Base-by-base conservation (phyloP, 805 yeast genomes). In the Ogataea trehaloabstinens region DNA sequence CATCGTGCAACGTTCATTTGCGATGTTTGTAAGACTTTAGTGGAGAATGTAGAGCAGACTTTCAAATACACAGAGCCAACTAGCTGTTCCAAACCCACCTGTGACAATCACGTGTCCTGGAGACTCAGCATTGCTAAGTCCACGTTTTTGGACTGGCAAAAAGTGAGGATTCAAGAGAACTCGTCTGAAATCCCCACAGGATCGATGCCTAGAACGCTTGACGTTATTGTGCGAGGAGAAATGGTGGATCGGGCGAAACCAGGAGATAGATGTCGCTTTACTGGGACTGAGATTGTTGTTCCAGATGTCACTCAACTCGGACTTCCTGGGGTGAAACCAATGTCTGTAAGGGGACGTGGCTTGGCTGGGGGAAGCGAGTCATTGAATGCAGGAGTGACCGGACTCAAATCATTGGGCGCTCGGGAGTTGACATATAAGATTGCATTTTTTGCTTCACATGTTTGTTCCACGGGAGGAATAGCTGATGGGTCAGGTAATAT, bases 181-280 rank as follows among this genome's bases (percentile, higher is more conserved):
- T 82, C 97, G n/a, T 85, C 73, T 52, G 98, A 91, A 63, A 91
- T 91, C 41, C 99, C 99, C 19, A 88, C 96, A 0, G 99, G 99
- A 20, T 89, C 97, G 3, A 91, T 91, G 99, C 99, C 99, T 19
- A 78, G 99, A 61, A 91, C 96, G 1, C 64, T 91, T 54, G 99
- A 91, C 60, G 91, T 91, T 18, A 85, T 91, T 36, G 66, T 91
- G 42, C 74, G 99, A 53, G 98, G 98, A 36, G 97, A 91, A 51
- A 74, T 88, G 38, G 98, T 93, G 6, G 99, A 91, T 58, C 74
- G 89, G 49, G 97, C 97, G 3, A 93, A 91, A 63, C 97, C 99
- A 1, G 99, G 99, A 49, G 98, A 91, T 63, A 85, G 87, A 60
- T 86, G 96, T 66, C 78, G 80, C 49, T 89, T 93, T 61, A 87